A percentile compares a stretch with the other conserved stretches of the same genome.
Conservation (phyloP, 805 yeast genomes). For the Ogataea nonfermentans region DNA sequence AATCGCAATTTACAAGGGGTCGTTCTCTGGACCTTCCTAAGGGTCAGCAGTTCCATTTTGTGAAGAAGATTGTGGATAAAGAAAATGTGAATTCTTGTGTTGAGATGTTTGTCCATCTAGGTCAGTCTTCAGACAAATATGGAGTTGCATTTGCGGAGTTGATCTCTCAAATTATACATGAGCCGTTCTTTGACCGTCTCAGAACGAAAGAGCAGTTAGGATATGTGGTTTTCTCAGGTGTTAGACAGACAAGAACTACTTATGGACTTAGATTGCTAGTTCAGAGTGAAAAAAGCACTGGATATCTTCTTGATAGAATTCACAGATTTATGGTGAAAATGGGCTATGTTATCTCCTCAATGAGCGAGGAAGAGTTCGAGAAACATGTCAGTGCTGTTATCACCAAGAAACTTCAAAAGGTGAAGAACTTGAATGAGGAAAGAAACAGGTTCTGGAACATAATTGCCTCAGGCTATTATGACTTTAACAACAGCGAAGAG, state of each 20-base stretch:
- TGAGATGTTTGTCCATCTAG: conserved; percentile 73
- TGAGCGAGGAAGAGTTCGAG: conserved; percentile 63
- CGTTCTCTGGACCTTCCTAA: conserved; percentile 43
- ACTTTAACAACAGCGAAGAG: conserved; percentile 57
- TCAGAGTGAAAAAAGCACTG: conserved; percentile 79
- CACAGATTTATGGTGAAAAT: conserved; percentile 54
- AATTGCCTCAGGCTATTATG: conserved; percentile 75
- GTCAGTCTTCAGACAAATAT: conserved; percentile 43
- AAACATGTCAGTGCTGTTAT: conserved; percentile 69
- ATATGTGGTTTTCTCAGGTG: conserved; percentile 84
- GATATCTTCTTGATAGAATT: conserved; percentile 74
- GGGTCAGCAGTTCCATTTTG: conserved; percentile 43
- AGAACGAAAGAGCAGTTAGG: conserved; percentile 96
- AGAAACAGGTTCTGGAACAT: conserved; percentile 59
- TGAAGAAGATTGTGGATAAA: conserved; percentile 54
- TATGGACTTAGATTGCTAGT: conserved; percentile 71
- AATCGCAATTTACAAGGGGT: conserved; percentile 43
- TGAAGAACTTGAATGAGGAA: conserved; percentile 80
- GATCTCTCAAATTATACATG: conserved; percentile 69
- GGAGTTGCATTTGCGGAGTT: conserved; percentile 56
- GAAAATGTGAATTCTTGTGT: conserved; percentile 81
- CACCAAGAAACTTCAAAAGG: conserved; percentile 63
- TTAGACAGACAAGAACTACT: conserved; percentile 64
- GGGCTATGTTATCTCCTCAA: conserved; percentile 42
- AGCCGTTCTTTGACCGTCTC: conserved; percentile 85